phyloP scores from a whole-genome alignment of 768 basidiomycete genomes.

The Tylopilus cervinicoccineus region DNA sequence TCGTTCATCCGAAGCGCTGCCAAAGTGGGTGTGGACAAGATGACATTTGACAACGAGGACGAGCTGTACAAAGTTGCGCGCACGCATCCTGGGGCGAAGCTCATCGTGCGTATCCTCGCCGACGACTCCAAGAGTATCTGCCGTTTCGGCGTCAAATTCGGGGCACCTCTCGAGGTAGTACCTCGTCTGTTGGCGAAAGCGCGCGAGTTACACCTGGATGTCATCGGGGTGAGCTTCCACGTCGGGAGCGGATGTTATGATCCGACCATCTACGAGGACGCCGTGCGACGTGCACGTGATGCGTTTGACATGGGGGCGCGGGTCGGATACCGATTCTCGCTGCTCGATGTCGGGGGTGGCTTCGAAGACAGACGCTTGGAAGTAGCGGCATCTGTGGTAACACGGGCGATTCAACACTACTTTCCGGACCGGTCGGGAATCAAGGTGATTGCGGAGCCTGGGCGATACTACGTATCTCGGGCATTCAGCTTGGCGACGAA shows the following conservation, averaged over 20 bases:
- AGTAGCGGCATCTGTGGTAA: constrained; percentile 67
- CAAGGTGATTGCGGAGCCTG: constrained; percentile 92
- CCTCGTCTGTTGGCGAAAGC: constrained; percentile 79
- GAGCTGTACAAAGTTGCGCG: constrained; percentile 92
- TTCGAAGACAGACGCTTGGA: constrained; percentile 91
- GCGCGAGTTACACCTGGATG: constrained; percentile 71
- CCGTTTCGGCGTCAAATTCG: constrained; percentile 92
- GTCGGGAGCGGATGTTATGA: constrained; percentile 98
- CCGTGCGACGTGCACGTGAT: constrained; percentile 72
- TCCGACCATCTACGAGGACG: constrained; percentile 84
- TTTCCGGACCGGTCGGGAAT: constrained; percentile 73
- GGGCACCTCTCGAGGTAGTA: constrained; percentile 81
- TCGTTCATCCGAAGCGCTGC: constrained; percentile 89
- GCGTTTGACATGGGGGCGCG: constrained; percentile 87
- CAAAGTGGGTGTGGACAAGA: constrained; percentile 75
- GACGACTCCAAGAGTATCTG: constrained; percentile 96
- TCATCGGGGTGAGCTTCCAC: constrained; percentile 96
- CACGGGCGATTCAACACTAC: constrained; percentile 63
- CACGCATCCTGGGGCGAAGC: constrained; percentile 73
- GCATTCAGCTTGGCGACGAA: constrained; percentile 92
- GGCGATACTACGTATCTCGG: constrained; percentile 87
- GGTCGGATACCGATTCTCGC: constrained; percentile 74
- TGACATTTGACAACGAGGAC: constrained; percentile 99
- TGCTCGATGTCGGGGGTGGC: constrained; percentile 95
- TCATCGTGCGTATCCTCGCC: constrained; percentile 93